A percentile compares a stretch with the other conserved stretches of the same genome.
phyloP scores from a whole-genome alignment of 768 basidiomycete species.

The Tephrocybe sp. region DNA sequence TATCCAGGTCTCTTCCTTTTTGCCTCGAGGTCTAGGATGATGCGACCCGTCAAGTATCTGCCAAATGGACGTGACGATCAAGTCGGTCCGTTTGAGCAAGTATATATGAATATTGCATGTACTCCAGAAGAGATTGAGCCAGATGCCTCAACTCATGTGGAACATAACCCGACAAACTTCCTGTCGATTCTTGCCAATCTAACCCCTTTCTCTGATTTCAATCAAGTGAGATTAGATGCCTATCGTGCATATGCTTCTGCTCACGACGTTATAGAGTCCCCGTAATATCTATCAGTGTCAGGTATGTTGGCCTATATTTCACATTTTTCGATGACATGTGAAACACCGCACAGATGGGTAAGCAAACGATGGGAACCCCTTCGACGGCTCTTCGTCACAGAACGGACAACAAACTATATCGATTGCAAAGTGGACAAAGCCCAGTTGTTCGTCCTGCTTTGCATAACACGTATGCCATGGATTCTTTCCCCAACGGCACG shows the following conservation, averaged over 20 bases:
- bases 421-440: conserved; percentile 92
- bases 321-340: neutral
- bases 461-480: conserved; percentile 96
- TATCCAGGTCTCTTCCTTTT: conserved; percentile 97
- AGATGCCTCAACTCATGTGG: conserved; percentile 85
- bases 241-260: conserved; percentile 13
- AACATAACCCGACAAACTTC: conserved; percentile 93
- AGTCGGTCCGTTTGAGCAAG: conserved; percentile 96
- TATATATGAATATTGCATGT: conserved; percentile 98
- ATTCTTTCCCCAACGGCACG: conserved; percentile 96
- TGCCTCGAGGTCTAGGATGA: conserved; percentile 86
- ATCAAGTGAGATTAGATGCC: conserved; percentile 71
- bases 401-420: conserved; percentile 98
- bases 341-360: conserved; percentile 77
- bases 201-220: conserved; percentile 99
- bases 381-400: conserved; percentile 88
- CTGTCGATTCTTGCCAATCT: conserved; percentile 95
- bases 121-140: conserved; percentile 81
- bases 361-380: conserved; percentile 99
- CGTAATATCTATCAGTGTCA: conserved; percentile 95
- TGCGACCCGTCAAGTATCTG: conserved; percentile 95
- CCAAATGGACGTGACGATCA: conserved; percentile 85
- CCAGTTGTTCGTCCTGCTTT: conserved; percentile 91
- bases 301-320: conserved; percentile 36
- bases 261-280: conserved; percentile 56